Base-by-base conservation (phyloP, 352 stramenopile species). In the Bremia lactucae region DNA sequence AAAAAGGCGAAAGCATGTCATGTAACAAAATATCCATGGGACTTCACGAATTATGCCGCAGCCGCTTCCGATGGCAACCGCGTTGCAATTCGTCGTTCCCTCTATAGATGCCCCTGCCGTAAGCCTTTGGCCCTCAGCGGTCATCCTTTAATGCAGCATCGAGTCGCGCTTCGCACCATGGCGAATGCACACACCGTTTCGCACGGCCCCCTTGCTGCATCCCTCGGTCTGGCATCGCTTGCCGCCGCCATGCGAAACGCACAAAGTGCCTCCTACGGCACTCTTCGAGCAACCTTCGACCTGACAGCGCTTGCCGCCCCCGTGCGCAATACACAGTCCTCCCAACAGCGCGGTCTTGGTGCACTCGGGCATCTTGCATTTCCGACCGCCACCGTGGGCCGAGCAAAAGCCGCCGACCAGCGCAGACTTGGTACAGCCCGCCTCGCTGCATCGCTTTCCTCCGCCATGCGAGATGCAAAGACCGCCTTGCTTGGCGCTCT, bases 171-270 rank as follows among this genome's bases (percentile, higher is more conserved):
- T 85, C 36, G 72, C 73, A 26, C 75, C 76, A 35, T 91, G 76
- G 44, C 77, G 77, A 55, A 94, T 92, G 65, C 79, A 92, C n/a
- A 88, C 70, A 14, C 79, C 79, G 45, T 87, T 83, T 31, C 73
- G 76, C 10, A 92, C 77, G 6, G 79, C 80, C 3, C 78, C 72
- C 29, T 92, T 92, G 61, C 68, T 80, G 68, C 77, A 92, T n/a
- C 75, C 79, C 8, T 81, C 59, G 11, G 58, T 52, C 49, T 88
- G 68, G 41, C 76, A 92, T 20, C 76, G 71, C 46, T 82, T 82
- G 41, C 72, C 76, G 16, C 72, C 76, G 21, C 72, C 75, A 36
- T 88, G 75, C 5, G 72, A 83, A 34, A 88, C 72, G 29, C 72
- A 88, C 20, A 82, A 52, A 14, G 46, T 69, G 18, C 72, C 75